These are phyloP conservation scores for Globisporangium solare DNA, from an alignment of 352 stramenopile genomes.

Conservation along the genomic window DNA sequence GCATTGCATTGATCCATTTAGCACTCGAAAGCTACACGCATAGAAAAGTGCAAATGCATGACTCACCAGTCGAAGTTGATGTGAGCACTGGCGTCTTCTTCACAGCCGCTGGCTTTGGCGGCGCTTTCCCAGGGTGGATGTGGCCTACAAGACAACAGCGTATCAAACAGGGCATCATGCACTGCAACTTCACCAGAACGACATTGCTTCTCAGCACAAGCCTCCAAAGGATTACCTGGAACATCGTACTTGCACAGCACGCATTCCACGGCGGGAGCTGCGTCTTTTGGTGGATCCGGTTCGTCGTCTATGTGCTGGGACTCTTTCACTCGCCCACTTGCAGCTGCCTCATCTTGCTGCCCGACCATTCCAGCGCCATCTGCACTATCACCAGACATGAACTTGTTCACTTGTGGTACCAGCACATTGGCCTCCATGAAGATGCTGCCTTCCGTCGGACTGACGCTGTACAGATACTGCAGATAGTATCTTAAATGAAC, in stretches of 20 bases:
- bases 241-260: conserved; percentile 83
- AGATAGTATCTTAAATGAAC: conserved; percentile 70
- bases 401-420: conserved; percentile 35
- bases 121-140: conserved; percentile 48
- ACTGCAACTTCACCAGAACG: too few relatives aligned
- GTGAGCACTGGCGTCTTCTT: conserved; percentile 21
- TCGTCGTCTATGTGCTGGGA: neutral
- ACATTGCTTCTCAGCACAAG: too few relatives aligned
- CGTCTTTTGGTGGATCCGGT: conserved; percentile 11
- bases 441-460: conserved; percentile 58
- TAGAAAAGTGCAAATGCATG: neutral
- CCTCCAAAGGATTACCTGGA: conserved; percentile 25
- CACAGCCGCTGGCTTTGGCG: conserved; percentile 7
- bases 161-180: neutral
- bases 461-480: conserved; percentile 66
- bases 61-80: conserved; percentile 14
- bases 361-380: conserved; percentile 15
- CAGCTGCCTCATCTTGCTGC: conserved; percentile 12
- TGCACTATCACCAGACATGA: conserved; percentile 18
- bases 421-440: conserved; percentile 54
- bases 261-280: conserved; percentile 24
- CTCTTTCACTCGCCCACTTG: conserved; percentile 14
- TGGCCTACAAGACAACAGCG: conserved; percentile 29
- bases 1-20: neutral
- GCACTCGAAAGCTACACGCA: neutral